A percentile compares a stretch with the other conserved stretches of the same genome.
phyloP scores from a whole-genome alignment of 2,329 filamentous ascomycete species.

The Colletotrichum liriopes region DNA sequence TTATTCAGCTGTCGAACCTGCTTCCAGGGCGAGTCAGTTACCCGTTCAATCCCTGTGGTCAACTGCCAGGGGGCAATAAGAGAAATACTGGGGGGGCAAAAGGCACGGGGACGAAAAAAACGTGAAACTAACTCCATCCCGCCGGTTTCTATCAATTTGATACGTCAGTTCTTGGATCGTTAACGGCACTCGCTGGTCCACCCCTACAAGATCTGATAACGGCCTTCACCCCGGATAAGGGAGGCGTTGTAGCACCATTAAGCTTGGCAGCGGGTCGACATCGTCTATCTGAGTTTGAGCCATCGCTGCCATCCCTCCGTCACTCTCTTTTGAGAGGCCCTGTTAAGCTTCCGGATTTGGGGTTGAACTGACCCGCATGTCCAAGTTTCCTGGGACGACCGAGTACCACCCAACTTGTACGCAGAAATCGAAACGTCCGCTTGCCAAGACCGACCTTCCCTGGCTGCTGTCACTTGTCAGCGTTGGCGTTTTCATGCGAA shows the following conservation, averaged over 20 bases:
- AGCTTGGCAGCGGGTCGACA: slow-evolving; percentile 38
- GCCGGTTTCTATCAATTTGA: slow-evolving; percentile 23
- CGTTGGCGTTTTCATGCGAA: slow-evolving; percentile 17
- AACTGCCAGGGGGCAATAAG: background rate
- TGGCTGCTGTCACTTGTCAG: slow-evolving; percentile 9
- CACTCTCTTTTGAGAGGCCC: slow-evolving; percentile 8
- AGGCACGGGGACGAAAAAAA: slow-evolving; percentile 6
- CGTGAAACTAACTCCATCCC: slow-evolving; percentile 22
- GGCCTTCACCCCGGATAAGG: slow-evolving; percentile 27
- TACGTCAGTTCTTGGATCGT: slow-evolving; percentile 30
- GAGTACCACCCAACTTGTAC: slow-evolving; percentile 31
- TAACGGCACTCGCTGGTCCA: slow-evolving; percentile 22
- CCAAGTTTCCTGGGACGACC: slow-evolving; percentile 22
- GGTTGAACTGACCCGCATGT: slow-evolving; percentile 15
- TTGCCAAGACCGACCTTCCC: slow-evolving; percentile 29
- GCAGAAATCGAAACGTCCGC: slow-evolving; percentile 13
- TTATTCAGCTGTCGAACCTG: slow-evolving; percentile 22
- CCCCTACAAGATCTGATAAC: slow-evolving; percentile 39
- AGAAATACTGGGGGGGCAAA: background rate
- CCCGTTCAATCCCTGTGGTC: slow-evolving; percentile 20
- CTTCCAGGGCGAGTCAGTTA: slow-evolving; percentile 34
- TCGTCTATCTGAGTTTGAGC: slow-evolving; percentile 34
- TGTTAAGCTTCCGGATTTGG: slow-evolving; percentile 27
- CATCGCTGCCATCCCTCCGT: slow-evolving; percentile 24
- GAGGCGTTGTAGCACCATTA: slow-evolving; percentile 16